Evolutionary conservation across 2,329 filamentous ascomycete species (phyloP), one percentile per base, ranked within the genome.

Genomic region (Epichloe sp.): DNA sequence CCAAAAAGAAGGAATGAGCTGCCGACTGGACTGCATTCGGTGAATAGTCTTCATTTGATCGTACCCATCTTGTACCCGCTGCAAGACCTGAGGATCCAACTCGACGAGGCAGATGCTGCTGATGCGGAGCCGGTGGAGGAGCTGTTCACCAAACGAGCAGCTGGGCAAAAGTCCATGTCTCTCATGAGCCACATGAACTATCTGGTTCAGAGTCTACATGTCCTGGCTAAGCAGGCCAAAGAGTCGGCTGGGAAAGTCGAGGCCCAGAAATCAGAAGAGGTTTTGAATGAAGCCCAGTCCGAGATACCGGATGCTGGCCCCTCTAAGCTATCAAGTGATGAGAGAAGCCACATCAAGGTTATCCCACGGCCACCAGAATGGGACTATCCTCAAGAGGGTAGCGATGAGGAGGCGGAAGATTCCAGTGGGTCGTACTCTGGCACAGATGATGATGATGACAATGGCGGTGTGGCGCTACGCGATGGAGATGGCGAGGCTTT

Each of bases 341-440:
- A 79, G 31, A 78, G 75, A 52, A 74, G 75, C 36, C 86, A 91
- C 60, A 69, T 93, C 47, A 77, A 83, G 53, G 69, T 85, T 53
- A 87, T 93, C 49, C 78, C 85, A 11, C 75, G 86, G 7, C 88
- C 88, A 10, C 85, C 85, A 0, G 88, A 94, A 65, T 94, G 88
- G 88, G 66, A 66, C 31, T 61, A 70, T 3, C 70, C 67, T 11
- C 65, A 67, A 19, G 71, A 70, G 12, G 68, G 68, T 14, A 35
- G 44, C 44, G 74, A 75, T 11, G 49, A 51, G 14, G 43, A 70
- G 12, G 68, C 68, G 12, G 74, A 75, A 7, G 40, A 48, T 14
- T 47, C 37, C 5, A 15, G 34, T 4, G 41, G 8, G 19, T 41
- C 35, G 45, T 74, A 68, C 5, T 71, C 71, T 31, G 69, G 71